Percentiles rank a stretch among this genome's conserved stretches.
phyloP scores from a whole-genome alignment of 2,329 filamentous ascomycete genomes.

The Fusarium nelsonii region DNA sequence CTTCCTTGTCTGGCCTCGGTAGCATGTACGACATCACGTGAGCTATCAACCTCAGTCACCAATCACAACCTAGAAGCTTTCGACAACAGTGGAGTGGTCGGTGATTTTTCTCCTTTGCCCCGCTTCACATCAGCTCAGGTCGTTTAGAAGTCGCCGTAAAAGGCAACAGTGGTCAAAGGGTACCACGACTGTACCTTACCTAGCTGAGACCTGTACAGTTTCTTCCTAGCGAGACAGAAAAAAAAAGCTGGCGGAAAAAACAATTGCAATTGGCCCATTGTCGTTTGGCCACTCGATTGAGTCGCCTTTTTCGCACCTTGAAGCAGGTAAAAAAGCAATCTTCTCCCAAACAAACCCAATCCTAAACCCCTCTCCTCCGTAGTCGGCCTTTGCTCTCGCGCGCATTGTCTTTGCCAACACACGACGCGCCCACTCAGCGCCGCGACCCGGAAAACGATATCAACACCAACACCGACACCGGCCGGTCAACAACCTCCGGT shows the following conservation, averaged over 20 bases:
- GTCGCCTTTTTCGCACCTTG: slow-evolving; percentile 39
- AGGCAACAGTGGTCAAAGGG: slow-evolving; percentile 19
- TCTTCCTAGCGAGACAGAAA: slow-evolving; percentile 11
- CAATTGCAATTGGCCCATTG: slow-evolving; percentile 13
- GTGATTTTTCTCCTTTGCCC: slow-evolving; percentile 23
- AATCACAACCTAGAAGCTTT: slow-evolving; percentile 9
- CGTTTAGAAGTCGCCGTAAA: slow-evolving; percentile 21
- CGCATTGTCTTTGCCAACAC: slow-evolving; percentile 41
- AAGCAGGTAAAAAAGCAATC: slow-evolving; percentile 40
- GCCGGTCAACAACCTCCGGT: slow-evolving; percentile 36
- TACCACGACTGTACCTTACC: slow-evolving; percentile 28
- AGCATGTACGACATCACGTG: slow-evolving; percentile 15
- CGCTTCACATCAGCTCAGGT: slow-evolving; percentile 30
- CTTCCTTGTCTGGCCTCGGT: slow-evolving; percentile 8
- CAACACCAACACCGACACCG: slow-evolving; percentile 48
- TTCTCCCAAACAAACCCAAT: slow-evolving; percentile 36
- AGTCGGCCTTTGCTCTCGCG: slow-evolving; percentile 50
- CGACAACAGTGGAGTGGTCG: neutral
- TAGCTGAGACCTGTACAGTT: too few species aligned
- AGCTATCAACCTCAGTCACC: fast-evolving
- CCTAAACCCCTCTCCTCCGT: slow-evolving; percentile 49
- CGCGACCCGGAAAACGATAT: slow-evolving; percentile 44
- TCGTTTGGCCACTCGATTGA: slow-evolving; percentile 32
- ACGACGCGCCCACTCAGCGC: slow-evolving; percentile 45
- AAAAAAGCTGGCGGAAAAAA: slow-evolving; percentile 3